Percentiles rank a stretch among this genome's conserved stretches.
These are phyloP conservation scores for Drosera spatulata DNA, from an alignment of 179 eudicot species.

Conservation along the genomic window DNA sequence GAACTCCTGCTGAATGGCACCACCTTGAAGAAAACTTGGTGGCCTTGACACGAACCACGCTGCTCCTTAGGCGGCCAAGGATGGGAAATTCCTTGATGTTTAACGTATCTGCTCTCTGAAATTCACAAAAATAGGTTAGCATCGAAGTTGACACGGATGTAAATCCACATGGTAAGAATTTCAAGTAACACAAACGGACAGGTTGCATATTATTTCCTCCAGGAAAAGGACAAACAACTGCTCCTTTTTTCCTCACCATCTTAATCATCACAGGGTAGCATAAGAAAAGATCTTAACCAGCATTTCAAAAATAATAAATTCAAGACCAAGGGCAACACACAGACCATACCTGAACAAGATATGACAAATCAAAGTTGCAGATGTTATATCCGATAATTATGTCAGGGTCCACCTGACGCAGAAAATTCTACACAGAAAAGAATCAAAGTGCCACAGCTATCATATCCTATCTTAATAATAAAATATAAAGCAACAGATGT, in stretches of 20 bases:
- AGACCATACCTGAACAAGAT: conserved; percentile 74
- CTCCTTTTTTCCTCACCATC: background rate
- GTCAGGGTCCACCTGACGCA: conserved; percentile 96
- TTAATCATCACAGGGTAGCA: background rate
- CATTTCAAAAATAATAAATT: background rate
- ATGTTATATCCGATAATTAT: conserved; percentile 97
- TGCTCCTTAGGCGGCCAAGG: conserved; percentile 88
- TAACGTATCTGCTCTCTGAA: conserved; percentile 78
- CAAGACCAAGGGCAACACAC: background rate
- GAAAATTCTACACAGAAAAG: conserved; percentile 57
- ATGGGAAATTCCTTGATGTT: conserved; percentile 80
- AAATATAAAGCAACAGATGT: too few species aligned
- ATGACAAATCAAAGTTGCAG: conserved; percentile 97
- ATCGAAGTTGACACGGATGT: conserved; percentile 2
- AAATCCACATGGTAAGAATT: background rate
- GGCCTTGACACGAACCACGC: conserved; percentile 87
- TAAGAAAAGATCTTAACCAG: background rate
- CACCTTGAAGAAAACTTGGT: conserved; percentile 93
- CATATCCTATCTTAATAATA: background rate
- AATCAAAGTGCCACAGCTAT: conserved; percentile 1
- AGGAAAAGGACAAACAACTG: background rate
- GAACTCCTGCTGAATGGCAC: background rate
- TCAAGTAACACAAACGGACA: background rate
- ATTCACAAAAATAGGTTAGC: conserved; percentile 7
- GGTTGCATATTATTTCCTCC: background rate